A percentile compares a stretch with the other conserved stretches of the same genome.
Conservation (phyloP, 768 basidiomycete species). For the Mrakia hoshinonis region DNA sequence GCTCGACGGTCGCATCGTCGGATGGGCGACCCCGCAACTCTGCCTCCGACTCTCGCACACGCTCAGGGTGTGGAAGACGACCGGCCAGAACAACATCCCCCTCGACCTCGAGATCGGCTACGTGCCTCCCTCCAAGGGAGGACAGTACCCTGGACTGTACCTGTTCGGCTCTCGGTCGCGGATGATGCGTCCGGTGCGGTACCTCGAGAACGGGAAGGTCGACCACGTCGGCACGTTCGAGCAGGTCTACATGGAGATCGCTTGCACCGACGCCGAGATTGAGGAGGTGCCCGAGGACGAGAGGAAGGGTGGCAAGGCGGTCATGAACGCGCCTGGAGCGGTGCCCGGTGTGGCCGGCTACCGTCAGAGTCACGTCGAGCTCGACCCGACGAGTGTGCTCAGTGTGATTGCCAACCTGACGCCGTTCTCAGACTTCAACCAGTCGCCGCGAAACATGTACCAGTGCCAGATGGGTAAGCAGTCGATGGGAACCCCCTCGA, state of each 20-base stretch:
- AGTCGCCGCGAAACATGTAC: constrained; percentile 53
- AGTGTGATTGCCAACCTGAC: constrained; percentile 96
- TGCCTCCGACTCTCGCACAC: constrained; percentile 72
- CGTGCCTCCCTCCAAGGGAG: constrained; percentile 79
- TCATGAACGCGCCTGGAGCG: neutral
- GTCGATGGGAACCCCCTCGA: constrained; percentile 97
- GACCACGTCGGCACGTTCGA: constrained; percentile 95
- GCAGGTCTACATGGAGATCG: constrained; percentile 99
- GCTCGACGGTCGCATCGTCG: constrained; percentile 89
- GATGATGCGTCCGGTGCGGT: constrained; percentile 98
- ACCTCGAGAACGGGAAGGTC: constrained; percentile 68
- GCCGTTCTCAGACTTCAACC: constrained; percentile 98
- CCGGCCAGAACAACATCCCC: constrained; percentile 68
- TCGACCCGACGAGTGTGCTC: constrained; percentile 86
- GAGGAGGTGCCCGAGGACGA: constrained; percentile 42
- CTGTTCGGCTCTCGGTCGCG: constrained; percentile 75
- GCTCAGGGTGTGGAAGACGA: constrained; percentile 90
- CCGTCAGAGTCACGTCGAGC: constrained; percentile 70
- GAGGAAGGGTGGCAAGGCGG: constrained; percentile 29
- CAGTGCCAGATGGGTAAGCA: constrained; percentile 90
- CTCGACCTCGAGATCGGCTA: constrained; percentile 90
- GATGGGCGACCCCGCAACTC: constrained; percentile 72
- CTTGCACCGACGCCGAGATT: constrained; percentile 79
- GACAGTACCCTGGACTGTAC: constrained; percentile 93
- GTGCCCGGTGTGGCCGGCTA: constrained; percentile 16